Evolutionary conservation across 768 basidiomycete species (phyloP).

Genomic region (Kwoniella botswanensis): DNA sequence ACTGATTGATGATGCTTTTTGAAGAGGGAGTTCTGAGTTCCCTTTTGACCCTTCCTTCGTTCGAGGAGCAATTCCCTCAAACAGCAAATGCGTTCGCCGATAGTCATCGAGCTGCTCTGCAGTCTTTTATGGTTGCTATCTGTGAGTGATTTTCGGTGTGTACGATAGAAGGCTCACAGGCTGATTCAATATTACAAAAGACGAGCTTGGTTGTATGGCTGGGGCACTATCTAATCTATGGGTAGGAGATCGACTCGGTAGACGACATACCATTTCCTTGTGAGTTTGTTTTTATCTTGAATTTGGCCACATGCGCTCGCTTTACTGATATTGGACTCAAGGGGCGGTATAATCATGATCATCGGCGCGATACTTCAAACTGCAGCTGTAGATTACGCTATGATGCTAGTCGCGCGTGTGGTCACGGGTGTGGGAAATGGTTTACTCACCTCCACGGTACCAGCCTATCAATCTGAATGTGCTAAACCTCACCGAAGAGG

Average conservation of each 20-base stretch:
- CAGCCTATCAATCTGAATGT: slow-evolving; percentile 71
- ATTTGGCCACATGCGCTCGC: background rate
- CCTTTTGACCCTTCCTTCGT: slow-evolving; percentile 67
- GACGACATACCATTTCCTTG: slow-evolving; percentile 35
- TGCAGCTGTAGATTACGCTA: slow-evolving; percentile 66
- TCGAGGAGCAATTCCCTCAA: slow-evolving; percentile 67
- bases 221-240: slow-evolving; percentile 70
- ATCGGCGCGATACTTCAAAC: slow-evolving; percentile 45
- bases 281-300: slow-evolving; percentile 2
- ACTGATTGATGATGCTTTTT: background rate
- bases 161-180: background rate
- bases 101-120: slow-evolving; percentile 62
- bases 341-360: slow-evolving; percentile 41
- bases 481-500: slow-evolving; percentile 68
- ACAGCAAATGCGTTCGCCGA: slow-evolving; percentile 60
- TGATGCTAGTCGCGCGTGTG: slow-evolving; percentile 67
- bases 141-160: slow-evolving; percentile 61
- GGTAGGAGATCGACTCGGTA: slow-evolving; percentile 50
- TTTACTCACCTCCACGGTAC: slow-evolving; percentile 70
- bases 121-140: slow-evolving; percentile 68
- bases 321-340: background rate
- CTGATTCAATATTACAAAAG: slow-evolving; percentile 11
- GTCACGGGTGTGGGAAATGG: slow-evolving; percentile 72
- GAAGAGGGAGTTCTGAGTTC: slow-evolving; percentile 66
- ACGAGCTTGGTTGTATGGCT: slow-evolving; percentile 71